Evolutionary conservation across 2,329 filamentous ascomycete species (phyloP).

Genomic region (Colletotrichum orbiculare): DNA sequence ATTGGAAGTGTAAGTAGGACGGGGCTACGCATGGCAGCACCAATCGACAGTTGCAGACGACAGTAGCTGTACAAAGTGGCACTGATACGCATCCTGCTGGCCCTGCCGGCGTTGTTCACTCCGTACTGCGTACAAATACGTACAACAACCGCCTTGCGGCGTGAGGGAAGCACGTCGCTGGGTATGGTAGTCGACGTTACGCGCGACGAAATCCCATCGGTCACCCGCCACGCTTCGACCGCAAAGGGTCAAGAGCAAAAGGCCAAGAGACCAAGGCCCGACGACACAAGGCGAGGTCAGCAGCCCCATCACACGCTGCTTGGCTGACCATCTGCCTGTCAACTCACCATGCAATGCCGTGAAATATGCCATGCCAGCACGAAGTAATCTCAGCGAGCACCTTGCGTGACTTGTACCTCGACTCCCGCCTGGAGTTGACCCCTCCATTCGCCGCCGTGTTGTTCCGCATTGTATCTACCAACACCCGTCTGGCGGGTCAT

Average conservation of each 20-base stretch:
- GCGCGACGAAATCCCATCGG: slow-evolving; percentile 22
- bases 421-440: neutral
- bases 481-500: slow-evolving; percentile 15
- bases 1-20: neutral
- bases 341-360: slow-evolving; percentile 10
- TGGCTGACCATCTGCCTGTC: slow-evolving; percentile 3
- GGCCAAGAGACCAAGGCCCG: neutral
- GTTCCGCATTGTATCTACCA: no score
- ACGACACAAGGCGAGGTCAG: slow-evolving; percentile 18
- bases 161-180: neutral
- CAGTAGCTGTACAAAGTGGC: no score
- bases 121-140: no score
- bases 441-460: slow-evolving; percentile 9
- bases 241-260: slow-evolving; percentile 8
- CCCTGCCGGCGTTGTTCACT: no score
- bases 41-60: neutral
- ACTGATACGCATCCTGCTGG: no score
- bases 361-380: slow-evolving; percentile 11
- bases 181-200: slow-evolving; percentile 21
- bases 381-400: no score
- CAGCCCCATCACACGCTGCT: slow-evolving; percentile 3
- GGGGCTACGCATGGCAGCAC: slow-evolving; percentile 12
- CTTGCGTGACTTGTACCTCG: no score
- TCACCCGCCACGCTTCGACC: slow-evolving; percentile 19
- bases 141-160: slow-evolving; percentile 1